phyloP scores from a whole-genome alignment of 2,329 filamentous ascomycete species.

The Claviceps pazoutovae region DNA sequence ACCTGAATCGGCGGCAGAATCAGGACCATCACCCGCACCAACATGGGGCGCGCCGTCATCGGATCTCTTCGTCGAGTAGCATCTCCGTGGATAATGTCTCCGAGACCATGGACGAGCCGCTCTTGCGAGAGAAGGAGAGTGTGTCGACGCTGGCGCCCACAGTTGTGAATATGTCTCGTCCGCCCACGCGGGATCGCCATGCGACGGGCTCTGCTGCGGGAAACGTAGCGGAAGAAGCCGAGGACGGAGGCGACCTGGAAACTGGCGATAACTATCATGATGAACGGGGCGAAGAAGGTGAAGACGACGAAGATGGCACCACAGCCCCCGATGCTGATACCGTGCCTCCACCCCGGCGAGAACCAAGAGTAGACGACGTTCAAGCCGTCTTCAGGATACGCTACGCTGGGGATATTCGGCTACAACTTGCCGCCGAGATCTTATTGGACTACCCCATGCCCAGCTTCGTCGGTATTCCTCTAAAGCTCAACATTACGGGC shows the following conservation, averaged over 20 bases:
- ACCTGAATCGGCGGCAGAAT: neutral
- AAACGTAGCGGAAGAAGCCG: constrained; percentile 22
- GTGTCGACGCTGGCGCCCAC: constrained; percentile 48
- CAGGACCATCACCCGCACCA: neutral
- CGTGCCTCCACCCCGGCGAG: constrained; percentile 32
- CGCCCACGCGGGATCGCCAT: constrained; percentile 40
- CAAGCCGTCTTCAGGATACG: constrained; percentile 85
- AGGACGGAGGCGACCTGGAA: neutral
- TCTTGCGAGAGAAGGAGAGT: constrained; percentile 44
- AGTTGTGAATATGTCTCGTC: constrained; percentile 37
- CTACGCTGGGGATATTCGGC: constrained; percentile 74
- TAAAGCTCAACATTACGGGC: constrained; percentile 90
- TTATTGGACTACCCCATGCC: constrained; percentile 97
- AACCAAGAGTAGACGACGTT: constrained; percentile 71
- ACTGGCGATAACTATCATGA: neutral
- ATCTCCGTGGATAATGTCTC: constrained; percentile 29
- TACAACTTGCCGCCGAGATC: constrained; percentile 88
- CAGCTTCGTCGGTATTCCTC: constrained; percentile 88
- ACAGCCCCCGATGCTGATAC: constrained; percentile 16
- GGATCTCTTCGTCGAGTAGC: constrained; percentile 33
- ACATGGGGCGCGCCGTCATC: constrained; percentile 10
- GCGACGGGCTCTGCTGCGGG: constrained; percentile 23
- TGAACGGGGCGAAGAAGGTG: constrained; percentile 6
- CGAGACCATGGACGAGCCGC: constrained; percentile 15
- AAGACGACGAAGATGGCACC: constrained; percentile 23